These are phyloP conservation scores for Cunninghamia lanceolata DNA, from an alignment of 75 land plant species.

Conservation along the genomic window DNA sequence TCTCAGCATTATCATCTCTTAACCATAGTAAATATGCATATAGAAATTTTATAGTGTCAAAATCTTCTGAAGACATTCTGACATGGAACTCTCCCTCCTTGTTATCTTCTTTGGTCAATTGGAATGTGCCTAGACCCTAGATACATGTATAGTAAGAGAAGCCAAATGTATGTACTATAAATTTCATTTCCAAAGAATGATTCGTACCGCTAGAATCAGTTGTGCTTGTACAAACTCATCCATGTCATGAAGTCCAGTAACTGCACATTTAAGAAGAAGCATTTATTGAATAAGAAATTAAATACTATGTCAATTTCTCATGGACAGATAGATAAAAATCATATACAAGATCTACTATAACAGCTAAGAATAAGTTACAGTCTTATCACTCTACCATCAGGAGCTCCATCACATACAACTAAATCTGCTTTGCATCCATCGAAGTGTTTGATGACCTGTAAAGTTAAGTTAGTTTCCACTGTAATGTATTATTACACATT, in stretches of 20 bases:
- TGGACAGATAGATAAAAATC: neutral
- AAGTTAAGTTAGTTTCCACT: neutral
- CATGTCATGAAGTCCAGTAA: conserved; percentile 99
- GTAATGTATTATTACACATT: neutral
- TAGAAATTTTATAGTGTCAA: neutral
- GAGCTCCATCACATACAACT: conserved; percentile 99
- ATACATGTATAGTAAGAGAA: neutral
- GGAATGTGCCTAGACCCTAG: neutral
- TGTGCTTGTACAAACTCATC: conserved; percentile 97
- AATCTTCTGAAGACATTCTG: neutral
- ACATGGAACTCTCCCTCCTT: neutral
- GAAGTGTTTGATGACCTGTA: conserved; percentile 91
- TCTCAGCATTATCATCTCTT: neutral
- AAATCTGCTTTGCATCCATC: conserved; percentile 98
- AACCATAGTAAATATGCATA: neutral
- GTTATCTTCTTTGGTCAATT: neutral
- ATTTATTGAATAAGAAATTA: neutral
- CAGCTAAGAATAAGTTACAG: neutral
- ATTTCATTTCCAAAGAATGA: neutral
- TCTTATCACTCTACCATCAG: conserved; percentile 64
- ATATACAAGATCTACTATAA: neutral
- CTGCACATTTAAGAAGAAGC: conserved; percentile 29
- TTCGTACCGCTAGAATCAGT: conserved; percentile 84
- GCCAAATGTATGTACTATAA: neutral
- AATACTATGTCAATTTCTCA: conserved; percentile 1